Percentiles rank a stretch among this genome's conserved stretches.
Conservation (phyloP, 306 rosid species). For the Corylus americana region DNA sequence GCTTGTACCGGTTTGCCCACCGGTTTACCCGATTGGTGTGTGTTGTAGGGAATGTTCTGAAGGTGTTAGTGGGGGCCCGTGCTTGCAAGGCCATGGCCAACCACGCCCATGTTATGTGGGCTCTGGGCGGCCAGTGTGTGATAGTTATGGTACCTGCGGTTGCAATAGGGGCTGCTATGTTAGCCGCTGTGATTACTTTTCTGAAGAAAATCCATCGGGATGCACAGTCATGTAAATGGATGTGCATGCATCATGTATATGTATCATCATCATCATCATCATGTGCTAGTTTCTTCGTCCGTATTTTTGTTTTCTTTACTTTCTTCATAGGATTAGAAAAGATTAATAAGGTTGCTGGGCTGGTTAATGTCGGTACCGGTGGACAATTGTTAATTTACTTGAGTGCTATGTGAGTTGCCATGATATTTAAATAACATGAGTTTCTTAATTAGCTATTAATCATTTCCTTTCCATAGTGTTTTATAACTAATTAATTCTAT, state of each 20-base stretch:
- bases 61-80: too few species aligned
- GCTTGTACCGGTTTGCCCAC: too few species aligned
- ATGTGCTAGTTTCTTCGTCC: too few species aligned
- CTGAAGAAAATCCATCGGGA: slow-evolving; percentile 49
- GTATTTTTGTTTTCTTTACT: background rate
- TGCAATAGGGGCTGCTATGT: slow-evolving; percentile 18
- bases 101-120: slow-evolving; percentile 12
- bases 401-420: background rate
- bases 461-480: background rate
- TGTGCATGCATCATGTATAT: background rate
- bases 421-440: background rate
- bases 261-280: background rate
- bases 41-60: too few species aligned
- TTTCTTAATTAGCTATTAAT: too few species aligned
- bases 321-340: background rate
- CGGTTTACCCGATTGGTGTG: too few species aligned
- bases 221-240: slow-evolving; percentile 57
- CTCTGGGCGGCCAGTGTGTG: slow-evolving; percentile 49
- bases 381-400: background rate
- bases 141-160: slow-evolving; percentile 48
- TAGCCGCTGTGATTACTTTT: slow-evolving; percentile 44
- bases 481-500: too few species aligned
- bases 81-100: too few species aligned
- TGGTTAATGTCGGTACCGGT: background rate
- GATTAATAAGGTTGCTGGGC: background rate